Conservation (phyloP, 148 eudicot species). For the Rhododendron ovatum region DNA sequence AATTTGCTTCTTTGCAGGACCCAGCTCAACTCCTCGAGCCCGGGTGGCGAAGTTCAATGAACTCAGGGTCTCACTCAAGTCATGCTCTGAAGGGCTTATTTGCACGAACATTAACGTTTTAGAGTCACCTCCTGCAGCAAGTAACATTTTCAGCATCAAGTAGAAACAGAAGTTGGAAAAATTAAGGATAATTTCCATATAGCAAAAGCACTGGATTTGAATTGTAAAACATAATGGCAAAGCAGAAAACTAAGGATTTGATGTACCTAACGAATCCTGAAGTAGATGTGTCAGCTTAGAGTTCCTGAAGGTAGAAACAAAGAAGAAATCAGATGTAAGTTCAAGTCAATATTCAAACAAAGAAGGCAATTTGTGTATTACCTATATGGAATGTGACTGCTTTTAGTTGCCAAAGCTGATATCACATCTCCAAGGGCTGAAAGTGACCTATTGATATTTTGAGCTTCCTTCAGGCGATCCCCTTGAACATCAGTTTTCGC, state of each 20-base stretch:
- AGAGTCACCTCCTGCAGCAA: slow-evolving; percentile 76
- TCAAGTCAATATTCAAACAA: not conserved
- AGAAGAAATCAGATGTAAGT: slow-evolving; percentile 6
- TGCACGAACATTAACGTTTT: slow-evolving; percentile 92
- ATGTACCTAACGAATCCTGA: slow-evolving; percentile 84
- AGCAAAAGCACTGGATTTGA: not conserved
- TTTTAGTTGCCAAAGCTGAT: slow-evolving; percentile 85
- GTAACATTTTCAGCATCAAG: not conserved
- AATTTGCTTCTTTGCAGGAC: slow-evolving; percentile 75
- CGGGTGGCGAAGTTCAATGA: slow-evolving; percentile 90
- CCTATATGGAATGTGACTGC: slow-evolving; percentile 92
- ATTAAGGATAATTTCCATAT: not conserved
- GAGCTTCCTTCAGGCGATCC: slow-evolving; percentile 92
- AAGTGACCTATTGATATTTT: slow-evolving; percentile 80
- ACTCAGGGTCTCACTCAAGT: slow-evolving; percentile 78
- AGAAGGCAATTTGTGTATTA: slow-evolving; percentile 7
- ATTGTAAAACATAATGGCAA: not conserved
- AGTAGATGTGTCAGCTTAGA: slow-evolving; percentile 89
- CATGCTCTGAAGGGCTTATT: slow-evolving; percentile 94
- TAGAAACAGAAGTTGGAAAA: not conserved
- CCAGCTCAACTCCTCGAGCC: slow-evolving; percentile 81
- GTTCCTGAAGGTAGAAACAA: slow-evolving; percentile 43
- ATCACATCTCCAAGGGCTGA: slow-evolving; percentile 97
- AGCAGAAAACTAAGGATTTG: not conserved
- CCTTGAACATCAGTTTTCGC: slow-evolving; percentile 89